Evolutionary conservation across 1,139 yeast species (phyloP).

Genomic region (Geotrichum macrosporum): DNA sequence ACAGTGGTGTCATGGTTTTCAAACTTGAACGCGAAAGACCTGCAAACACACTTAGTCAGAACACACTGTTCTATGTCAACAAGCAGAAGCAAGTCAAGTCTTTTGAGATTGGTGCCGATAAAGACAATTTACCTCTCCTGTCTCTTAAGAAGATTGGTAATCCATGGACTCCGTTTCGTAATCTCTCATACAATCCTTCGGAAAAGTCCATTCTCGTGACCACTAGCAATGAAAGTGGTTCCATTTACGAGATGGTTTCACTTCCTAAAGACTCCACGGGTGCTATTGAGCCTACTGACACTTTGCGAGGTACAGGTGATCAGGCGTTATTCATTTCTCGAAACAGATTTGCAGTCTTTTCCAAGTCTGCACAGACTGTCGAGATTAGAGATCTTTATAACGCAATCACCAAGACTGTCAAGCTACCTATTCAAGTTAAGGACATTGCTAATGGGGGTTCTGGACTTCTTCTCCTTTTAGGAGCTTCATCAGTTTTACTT

Average conservation of each 20-base stretch:
- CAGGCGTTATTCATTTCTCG: conserved; percentile 90
- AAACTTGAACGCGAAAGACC: conserved; percentile 97
- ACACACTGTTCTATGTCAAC: conserved; percentile 67
- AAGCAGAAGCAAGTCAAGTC: conserved; percentile 82
- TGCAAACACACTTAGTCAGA: conserved; percentile 70
- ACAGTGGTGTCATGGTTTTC: conserved; percentile 96
- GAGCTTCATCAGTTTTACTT: conserved; percentile 65
- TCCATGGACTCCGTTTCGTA: conserved; percentile 80
- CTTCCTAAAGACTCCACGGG: conserved; percentile 88
- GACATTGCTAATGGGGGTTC: conserved; percentile 78
- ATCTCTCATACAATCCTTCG: conserved; percentile 85
- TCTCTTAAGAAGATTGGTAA: conserved; percentile 81
- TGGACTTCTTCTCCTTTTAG: conserved; percentile 75
- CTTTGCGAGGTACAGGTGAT: conserved; percentile 75
- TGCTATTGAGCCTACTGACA: conserved; percentile 81
- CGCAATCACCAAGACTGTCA: conserved; percentile 73
- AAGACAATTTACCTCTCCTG: conserved; percentile 69
- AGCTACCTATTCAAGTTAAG: conserved; percentile 63
- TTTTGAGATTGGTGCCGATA: conserved; percentile 57
- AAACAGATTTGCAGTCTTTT: conserved; percentile 83
- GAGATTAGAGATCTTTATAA: conserved; percentile 82
- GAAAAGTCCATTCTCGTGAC: conserved; percentile 84
- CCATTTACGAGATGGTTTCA: conserved; percentile 66
- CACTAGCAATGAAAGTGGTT: conserved; percentile 61
- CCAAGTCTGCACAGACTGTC: conserved; percentile 58